Percentiles rank a stretch among this genome's conserved stretches.
Conservation (phyloP, 352 stramenopile genomes). For the Globisporangium carolinianum region DNA sequence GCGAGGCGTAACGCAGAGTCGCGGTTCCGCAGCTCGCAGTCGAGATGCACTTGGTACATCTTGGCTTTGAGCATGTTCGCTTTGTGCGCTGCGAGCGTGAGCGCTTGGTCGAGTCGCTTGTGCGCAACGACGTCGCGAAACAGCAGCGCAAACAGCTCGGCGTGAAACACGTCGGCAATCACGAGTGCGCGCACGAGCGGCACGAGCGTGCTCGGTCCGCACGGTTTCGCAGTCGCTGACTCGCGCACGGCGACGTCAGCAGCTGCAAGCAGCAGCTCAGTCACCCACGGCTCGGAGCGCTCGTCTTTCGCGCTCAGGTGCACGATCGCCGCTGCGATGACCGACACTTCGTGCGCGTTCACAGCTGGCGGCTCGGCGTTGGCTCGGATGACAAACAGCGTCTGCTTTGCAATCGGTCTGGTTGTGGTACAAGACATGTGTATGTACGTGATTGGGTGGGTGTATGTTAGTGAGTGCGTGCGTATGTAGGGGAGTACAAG, state of each 20-base stretch:
- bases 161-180: conserved; percentile 49
- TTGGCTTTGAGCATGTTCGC: conserved; percentile 31
- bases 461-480: background rate
- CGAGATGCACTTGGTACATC: conserved; percentile 62
- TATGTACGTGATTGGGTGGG: too few species aligned
- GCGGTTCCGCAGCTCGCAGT: conserved; percentile 35
- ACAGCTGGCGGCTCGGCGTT: conserved; percentile 16
- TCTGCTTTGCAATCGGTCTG: conserved; percentile 44
- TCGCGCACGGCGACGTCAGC: conserved; percentile 30
- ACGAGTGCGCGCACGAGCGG: conserved; percentile 42
- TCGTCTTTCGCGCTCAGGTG: conserved; percentile 46
- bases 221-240: conserved; percentile 13
- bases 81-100: conserved; percentile 24
- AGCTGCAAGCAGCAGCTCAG: conserved; percentile 28
- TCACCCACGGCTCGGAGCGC: conserved; percentile 42
- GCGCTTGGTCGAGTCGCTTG: conserved; percentile 26
- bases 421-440: too few species aligned
- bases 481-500: background rate
- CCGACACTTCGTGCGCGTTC: conserved; percentile 34
- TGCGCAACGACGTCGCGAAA: conserved; percentile 46
- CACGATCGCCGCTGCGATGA: conserved; percentile 38
- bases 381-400: conserved; percentile 26
- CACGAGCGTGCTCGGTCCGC: conserved; percentile 24
- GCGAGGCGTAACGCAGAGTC: conserved; percentile 27
- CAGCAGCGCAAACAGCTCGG: conserved; percentile 30